These are phyloP conservation scores for Spinacia oleracea DNA, from an alignment of 179 eudicot species.

Conservation along the genomic window DNA sequence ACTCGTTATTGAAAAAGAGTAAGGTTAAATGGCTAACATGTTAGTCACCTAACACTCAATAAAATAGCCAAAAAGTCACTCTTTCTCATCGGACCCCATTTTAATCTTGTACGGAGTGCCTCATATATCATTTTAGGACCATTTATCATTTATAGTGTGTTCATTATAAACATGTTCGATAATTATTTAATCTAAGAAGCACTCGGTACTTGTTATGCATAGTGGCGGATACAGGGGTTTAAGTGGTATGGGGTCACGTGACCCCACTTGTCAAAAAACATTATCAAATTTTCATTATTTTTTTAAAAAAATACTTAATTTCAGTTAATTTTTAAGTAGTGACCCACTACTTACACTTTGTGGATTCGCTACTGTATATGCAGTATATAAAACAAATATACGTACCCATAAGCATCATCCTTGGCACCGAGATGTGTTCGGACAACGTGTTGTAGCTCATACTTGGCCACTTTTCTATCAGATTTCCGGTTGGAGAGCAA, in stretches of 20 bases:
- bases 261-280: no score
- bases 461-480: conserved; percentile 39
- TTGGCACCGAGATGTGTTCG: conserved; percentile 54
- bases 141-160: no score
- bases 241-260: no score
- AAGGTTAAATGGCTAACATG: neutral
- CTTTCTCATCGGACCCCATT: neutral
- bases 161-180: neutral
- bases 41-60: neutral
- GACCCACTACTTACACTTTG: no score
- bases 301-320: no score
- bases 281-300: no score
- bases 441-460: conserved; percentile 45
- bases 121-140: neutral
- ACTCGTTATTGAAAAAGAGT: neutral
- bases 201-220: no score
- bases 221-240: no score
- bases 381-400: neutral
- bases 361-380: no score
- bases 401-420: conserved; percentile 42
- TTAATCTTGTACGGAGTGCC: no score
- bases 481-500: conserved; percentile 42
- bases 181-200: neutral
- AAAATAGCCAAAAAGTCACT: neutral
- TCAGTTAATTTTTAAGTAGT: no score